A percentile compares a stretch with the other conserved stretches of the same genome.
Evolutionary conservation across 2,329 filamentous ascomycete species (phyloP).

Genomic region (Periconia macrospinosa): DNA sequence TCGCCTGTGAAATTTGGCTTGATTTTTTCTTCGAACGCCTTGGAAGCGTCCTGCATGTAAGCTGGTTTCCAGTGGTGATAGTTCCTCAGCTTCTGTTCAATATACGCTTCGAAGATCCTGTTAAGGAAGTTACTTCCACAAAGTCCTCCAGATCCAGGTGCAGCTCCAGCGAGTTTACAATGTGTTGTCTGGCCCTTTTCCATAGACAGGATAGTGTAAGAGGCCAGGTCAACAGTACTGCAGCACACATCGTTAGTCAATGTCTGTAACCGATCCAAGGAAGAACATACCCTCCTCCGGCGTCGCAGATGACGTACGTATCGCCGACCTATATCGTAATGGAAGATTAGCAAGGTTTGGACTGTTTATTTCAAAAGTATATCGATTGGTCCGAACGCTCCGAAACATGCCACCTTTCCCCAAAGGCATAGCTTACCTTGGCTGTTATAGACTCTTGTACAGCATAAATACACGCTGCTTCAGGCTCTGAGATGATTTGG

Average conservation of each 20-base stretch:
- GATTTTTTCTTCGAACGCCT: neutral
- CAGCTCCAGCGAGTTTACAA: slow-evolving; percentile 2
- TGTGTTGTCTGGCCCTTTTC: neutral
- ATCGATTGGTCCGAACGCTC: no score
- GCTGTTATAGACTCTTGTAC: slow-evolving; percentile 1
- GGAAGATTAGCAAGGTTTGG: no score
- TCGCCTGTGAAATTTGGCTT: neutral
- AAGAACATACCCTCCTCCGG: slow-evolving; percentile 5
- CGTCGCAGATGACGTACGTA: slow-evolving; percentile 5
- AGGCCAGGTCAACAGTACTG: slow-evolving; percentile 5
- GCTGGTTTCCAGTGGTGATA: neutral
- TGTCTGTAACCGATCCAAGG: neutral
- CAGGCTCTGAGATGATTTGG: slow-evolving; percentile 4
- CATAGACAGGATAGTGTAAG: slow-evolving; percentile 1
- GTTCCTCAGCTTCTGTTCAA: neutral
- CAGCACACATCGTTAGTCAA: neutral
- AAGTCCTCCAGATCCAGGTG: slow-evolving; percentile 1
- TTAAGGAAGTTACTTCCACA: slow-evolving; percentile 6
- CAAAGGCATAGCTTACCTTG: neutral
- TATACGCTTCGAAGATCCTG: slow-evolving; percentile 1
- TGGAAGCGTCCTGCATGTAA: neutral
- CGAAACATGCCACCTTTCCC: no score
- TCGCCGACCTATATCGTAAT: neutral
- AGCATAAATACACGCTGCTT: slow-evolving; percentile 4
- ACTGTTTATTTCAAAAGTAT: no score